These are phyloP conservation scores for Solanum virginianum DNA, from an alignment of 257 asterid species.

Conservation along the genomic window DNA sequence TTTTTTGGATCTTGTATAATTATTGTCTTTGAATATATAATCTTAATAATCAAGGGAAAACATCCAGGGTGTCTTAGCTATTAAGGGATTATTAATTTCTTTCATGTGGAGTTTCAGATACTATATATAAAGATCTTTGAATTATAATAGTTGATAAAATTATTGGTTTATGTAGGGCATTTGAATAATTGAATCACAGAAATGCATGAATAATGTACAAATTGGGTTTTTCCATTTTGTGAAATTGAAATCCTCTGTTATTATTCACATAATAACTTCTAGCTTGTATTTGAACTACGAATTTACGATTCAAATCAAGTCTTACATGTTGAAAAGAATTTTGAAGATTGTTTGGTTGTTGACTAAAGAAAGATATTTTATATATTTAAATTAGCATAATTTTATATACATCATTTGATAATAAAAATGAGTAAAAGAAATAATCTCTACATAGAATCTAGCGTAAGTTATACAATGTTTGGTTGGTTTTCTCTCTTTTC, in stretches of 20 bases:
- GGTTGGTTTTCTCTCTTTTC: too few relatives aligned
- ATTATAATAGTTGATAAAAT: neutral
- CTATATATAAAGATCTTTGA: neutral
- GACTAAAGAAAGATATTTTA: neutral
- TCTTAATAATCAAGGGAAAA: neutral
- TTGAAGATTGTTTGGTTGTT: neutral
- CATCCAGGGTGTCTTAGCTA: neutral
- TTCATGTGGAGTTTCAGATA: neutral
- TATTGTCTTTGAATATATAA: neutral
- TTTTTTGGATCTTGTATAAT: neutral
- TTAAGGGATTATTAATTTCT: neutral
- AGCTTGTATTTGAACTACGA: neutral
- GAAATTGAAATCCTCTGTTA: neutral
- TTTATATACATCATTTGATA: neutral
- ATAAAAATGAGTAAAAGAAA: too few relatives aligned
- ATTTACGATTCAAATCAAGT: neutral
- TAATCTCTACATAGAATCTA: too few relatives aligned
- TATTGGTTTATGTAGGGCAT: neutral
- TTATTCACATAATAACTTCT: neutral
- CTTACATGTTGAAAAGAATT: neutral
- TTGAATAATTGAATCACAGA: neutral
- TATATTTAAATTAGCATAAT: neutral
- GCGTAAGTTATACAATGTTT: too few relatives aligned
- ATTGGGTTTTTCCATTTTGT: neutral
- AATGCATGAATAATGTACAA: neutral